Percentiles rank a stretch among this genome's conserved stretches.
Evolutionary conservation across 495 filamentous ascomycete genomes (phyloP).

Genomic region (Podospora pseudoanserina): DNA sequence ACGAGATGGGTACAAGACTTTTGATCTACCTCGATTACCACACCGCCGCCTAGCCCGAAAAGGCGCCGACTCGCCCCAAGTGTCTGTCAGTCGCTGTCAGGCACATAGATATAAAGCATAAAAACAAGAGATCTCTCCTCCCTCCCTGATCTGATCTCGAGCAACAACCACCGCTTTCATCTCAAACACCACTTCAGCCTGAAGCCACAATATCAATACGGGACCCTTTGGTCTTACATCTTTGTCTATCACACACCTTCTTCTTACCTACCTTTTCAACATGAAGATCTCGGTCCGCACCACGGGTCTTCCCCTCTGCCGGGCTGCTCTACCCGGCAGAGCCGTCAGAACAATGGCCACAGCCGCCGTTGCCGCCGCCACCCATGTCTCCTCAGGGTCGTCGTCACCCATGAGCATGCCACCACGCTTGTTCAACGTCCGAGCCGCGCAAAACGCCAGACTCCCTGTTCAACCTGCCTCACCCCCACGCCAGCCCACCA

Average conservation of each 20-base stretch:
- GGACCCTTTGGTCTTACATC: neutral
- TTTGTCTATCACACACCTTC: neutral
- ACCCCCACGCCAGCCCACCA: neutral
- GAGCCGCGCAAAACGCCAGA: constrained; percentile 14
- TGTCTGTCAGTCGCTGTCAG: neutral
- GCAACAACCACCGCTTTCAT: neutral
- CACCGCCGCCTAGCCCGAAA: constrained; percentile 7
- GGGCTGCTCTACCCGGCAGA: neutral
- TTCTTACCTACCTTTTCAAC: neutral
- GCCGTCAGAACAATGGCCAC: neutral
- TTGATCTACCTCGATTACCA: neutral
- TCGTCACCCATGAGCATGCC: neutral
- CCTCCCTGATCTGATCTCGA: neutral
- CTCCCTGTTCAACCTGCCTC: neutral
- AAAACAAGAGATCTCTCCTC: neutral
- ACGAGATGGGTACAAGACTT: neutral
- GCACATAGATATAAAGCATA: neutral
- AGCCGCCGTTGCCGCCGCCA: neutral
- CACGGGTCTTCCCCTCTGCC: neutral
- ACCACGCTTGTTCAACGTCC: constrained; percentile 1
- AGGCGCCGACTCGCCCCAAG: constrained; percentile 4
- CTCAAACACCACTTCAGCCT: neutral
- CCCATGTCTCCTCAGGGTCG: neutral
- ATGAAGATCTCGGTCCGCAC: constrained; percentile 4
- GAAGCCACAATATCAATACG: neutral